A percentile compares a stretch with the other conserved stretches of the same genome.
These are phyloP conservation scores for Coix lacrymajobi DNA, from an alignment of 176 grass and related monocot species.

Conservation along the genomic window DNA sequence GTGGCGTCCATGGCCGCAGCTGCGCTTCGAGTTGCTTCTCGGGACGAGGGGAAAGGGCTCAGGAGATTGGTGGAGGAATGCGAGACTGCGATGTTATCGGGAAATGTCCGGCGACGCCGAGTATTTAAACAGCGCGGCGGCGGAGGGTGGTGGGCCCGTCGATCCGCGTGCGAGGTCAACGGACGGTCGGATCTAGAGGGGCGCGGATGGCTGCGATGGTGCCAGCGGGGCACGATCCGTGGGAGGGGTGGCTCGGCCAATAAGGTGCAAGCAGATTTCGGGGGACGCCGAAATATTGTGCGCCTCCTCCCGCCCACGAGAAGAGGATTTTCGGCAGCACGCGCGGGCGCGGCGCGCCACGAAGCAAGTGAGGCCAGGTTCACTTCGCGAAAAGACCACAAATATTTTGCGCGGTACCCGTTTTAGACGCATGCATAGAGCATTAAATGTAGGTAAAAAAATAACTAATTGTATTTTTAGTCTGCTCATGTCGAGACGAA, in stretches of 20 bases:
- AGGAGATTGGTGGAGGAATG: neutral
- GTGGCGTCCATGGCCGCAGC: conserved; percentile 5
- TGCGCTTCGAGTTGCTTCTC: neutral
- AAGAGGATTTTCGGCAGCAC: neutral
- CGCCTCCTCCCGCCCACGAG: conserved; percentile 9
- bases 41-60: neutral
- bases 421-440: too few relatives aligned
- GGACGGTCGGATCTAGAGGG: neutral
- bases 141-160: conserved; percentile 13
- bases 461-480: too few relatives aligned
- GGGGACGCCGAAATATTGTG: neutral
- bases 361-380: too few relatives aligned
- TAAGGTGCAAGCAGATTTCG: conserved; percentile 1
- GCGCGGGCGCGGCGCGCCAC: too few relatives aligned
- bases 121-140: neutral
- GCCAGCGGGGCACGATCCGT: conserved; percentile 5
- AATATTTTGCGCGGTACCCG: too few relatives aligned
- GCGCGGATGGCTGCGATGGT: neutral
- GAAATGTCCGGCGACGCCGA: accelerated
- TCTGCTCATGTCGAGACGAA: too few relatives aligned
- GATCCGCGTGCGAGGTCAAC: conserved; percentile 12
- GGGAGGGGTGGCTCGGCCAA: conserved; percentile 13
- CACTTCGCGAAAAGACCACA: too few relatives aligned
- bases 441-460: too few relatives aligned
- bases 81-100: neutral